Base-by-base conservation (phyloP, 192 early-diverging fungal genomes). In the Podila epicladia region DNA sequence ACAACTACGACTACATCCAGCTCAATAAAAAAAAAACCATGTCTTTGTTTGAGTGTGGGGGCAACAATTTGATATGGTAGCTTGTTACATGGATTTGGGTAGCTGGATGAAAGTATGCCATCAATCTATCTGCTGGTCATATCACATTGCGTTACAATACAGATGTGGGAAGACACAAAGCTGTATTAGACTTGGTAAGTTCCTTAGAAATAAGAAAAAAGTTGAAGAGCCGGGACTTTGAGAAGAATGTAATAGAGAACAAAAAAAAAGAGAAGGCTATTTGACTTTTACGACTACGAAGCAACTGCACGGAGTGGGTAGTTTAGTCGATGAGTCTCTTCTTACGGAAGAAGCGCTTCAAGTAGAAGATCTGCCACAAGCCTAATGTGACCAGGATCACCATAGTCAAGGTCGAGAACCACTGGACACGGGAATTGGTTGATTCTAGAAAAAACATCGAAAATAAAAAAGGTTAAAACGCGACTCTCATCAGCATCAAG, bases 301-400 rank as follows among this genome's bases (percentile, higher is more conserved):
- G 17, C 31, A 17, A 35, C 32, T 33, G 20, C 75, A 53, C 26
- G 8, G n/a, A 1, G 1, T 4, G 2, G n/a, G 2, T 24, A 26
- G 11, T 67, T 82, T 87, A 95, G 69, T 90, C 89, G 49, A 95
- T 94, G 26, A 95, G 89, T 86, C 94, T 92, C 92, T 97, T 97
- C 82, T 91, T 88, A 76, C 94, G 90, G 93, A 97, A 96, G 91
- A 94, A 97, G 48, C 88, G 87, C 65, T 91, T 89, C 67, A 98
- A 83, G 76, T 98, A 99, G n/a, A 93, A 83, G 48, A 98, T 88
- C 83, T 99, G 95, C 92, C 93, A 95, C 22, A 82, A 84, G n/a
- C 91, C 94, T 69, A 95, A 86, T 12, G 82, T 77, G 31, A 95
- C 84, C 37, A 97, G 76, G 35, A 91, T 82, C 53, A 95, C 82